phyloP scores from a whole-genome alignment of 805 yeast genomes.

The Cyberlindnera petersonii region DNA sequence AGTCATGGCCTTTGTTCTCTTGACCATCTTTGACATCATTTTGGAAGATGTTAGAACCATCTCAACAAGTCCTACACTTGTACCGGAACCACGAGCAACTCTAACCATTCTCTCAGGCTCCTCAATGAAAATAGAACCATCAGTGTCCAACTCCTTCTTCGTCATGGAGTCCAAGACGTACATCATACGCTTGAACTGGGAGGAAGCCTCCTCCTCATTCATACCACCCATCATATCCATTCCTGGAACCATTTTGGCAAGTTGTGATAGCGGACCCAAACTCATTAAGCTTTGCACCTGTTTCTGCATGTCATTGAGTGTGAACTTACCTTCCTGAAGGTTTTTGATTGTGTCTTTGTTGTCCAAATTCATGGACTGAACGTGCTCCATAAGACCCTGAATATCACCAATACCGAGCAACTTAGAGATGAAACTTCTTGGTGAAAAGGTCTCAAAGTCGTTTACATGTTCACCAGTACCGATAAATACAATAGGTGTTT shows the following conservation, averaged over 20 bases:
- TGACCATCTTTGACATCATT: slow-evolving; percentile 93
- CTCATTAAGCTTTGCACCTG: slow-evolving; percentile 94
- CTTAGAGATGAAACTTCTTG: slow-evolving; percentile 85
- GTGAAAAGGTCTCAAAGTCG: slow-evolving; percentile 88
- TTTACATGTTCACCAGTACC: slow-evolving; percentile 98
- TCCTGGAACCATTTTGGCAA: slow-evolving; percentile 93
- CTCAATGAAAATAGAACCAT: slow-evolving; percentile 73
- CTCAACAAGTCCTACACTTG: slow-evolving; percentile 88
- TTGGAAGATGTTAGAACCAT: slow-evolving; percentile 86
- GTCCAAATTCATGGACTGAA: slow-evolving; percentile 79
- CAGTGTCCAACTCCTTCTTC: slow-evolving; percentile 81
- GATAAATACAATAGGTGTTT: slow-evolving; percentile 90
- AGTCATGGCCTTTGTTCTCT: slow-evolving; percentile 29
- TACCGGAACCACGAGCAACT: slow-evolving; percentile 93
- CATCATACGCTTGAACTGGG: slow-evolving; percentile 79
- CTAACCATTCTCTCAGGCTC: slow-evolving; percentile 85
- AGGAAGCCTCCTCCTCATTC: slow-evolving; percentile 90
- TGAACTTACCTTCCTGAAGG: slow-evolving; percentile 91
- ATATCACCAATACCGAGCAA: slow-evolving; percentile 93
- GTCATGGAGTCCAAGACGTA: slow-evolving; percentile 96
- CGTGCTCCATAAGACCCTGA: slow-evolving; percentile 91
- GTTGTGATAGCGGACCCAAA: slow-evolving; percentile 94
- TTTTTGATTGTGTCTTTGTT: slow-evolving; percentile 90
- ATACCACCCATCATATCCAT: slow-evolving; percentile 83
- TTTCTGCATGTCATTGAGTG: slow-evolving; percentile 84